These are phyloP conservation scores for Lepidium sativum DNA, from an alignment of 345 rosid genomes.

Conservation along the genomic window DNA sequence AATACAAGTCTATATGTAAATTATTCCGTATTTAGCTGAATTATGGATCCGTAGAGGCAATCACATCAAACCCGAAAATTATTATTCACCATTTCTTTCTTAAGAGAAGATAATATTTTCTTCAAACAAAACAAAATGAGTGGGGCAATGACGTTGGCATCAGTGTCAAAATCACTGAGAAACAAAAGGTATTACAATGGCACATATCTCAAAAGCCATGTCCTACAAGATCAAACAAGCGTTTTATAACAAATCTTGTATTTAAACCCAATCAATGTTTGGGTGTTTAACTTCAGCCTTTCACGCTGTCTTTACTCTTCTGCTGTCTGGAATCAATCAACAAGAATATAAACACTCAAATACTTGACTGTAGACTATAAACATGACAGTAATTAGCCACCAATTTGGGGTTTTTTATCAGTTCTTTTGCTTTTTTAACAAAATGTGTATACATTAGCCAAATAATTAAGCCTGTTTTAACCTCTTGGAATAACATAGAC, in stretches of 20 bases:
- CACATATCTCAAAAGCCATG: constrained; percentile 3
- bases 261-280: constrained; percentile 16
- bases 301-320: constrained; percentile 11
- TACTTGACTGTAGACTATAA: not conserved
- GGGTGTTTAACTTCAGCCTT: constrained; percentile 1
- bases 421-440: not conserved
- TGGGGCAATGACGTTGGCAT: constrained; percentile 1
- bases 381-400: not conserved
- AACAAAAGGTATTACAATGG: constrained; percentile 1
- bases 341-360: not conserved
- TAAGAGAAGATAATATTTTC: not conserved
- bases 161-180: constrained; percentile 18
- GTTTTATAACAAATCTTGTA: constrained; percentile 1
- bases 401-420: not conserved
- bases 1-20: no score
- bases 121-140: not conserved
- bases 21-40: no score
- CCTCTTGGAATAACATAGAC: not conserved
- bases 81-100: not conserved
- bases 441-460: not conserved
- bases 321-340: constrained; percentile 7
- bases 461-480: not conserved
- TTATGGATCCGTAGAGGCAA: not conserved
- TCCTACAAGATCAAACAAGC: constrained; percentile 10
- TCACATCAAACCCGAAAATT: not conserved